These are phyloP conservation scores for Teratosphaeria gauchensis DNA, from an alignment of 2,329 filamentous ascomycete genomes.

Conservation along the genomic window DNA sequence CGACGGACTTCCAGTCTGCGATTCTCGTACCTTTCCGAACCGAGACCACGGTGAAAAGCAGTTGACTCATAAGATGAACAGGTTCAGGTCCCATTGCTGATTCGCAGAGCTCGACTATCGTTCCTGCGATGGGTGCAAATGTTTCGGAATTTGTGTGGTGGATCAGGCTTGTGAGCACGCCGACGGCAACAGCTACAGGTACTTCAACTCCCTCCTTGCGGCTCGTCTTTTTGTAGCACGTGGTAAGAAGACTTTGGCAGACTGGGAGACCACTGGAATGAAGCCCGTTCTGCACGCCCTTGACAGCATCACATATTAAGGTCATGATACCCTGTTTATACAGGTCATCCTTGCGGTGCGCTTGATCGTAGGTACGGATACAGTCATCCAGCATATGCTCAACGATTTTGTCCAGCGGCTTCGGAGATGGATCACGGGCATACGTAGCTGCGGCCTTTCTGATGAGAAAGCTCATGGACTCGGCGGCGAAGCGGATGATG, in stretches of 20 bases:
- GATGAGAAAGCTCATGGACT: slow-evolving; percentile 87
- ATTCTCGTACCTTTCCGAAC: slow-evolving; percentile 76
- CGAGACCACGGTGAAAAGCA: slow-evolving; percentile 62
- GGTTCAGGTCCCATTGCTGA: neutral
- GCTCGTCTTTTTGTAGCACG: slow-evolving; percentile 9
- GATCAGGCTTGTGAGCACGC: slow-evolving; percentile 69
- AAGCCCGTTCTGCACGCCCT: slow-evolving; percentile 49
- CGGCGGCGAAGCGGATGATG: slow-evolving; percentile 84
- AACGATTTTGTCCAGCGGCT: slow-evolving; percentile 61
- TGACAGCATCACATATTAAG: slow-evolving; percentile 75
- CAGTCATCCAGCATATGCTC: slow-evolving; percentile 64
- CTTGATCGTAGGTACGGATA: neutral
- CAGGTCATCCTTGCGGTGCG: slow-evolving; percentile 41
- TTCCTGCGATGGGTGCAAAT: slow-evolving; percentile 58
- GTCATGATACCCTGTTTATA: slow-evolving; percentile 87
- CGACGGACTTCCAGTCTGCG: slow-evolving; percentile 57
- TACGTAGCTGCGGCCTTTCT: slow-evolving; percentile 76
- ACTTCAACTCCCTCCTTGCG: slow-evolving; percentile 5
- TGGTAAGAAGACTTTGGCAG: slow-evolving; percentile 39
- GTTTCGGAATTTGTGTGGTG: slow-evolving; percentile 71
- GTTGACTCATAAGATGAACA: slow-evolving; percentile 28
- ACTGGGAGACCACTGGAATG: slow-evolving; percentile 49
- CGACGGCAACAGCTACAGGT: slow-evolving; percentile 53
- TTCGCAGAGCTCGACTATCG: slow-evolving; percentile 41
- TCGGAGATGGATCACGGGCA: slow-evolving; percentile 51